Evolutionary conservation across 2,329 filamentous ascomycete genomes (phyloP).

Genomic region (Fusarium newnesense): DNA sequence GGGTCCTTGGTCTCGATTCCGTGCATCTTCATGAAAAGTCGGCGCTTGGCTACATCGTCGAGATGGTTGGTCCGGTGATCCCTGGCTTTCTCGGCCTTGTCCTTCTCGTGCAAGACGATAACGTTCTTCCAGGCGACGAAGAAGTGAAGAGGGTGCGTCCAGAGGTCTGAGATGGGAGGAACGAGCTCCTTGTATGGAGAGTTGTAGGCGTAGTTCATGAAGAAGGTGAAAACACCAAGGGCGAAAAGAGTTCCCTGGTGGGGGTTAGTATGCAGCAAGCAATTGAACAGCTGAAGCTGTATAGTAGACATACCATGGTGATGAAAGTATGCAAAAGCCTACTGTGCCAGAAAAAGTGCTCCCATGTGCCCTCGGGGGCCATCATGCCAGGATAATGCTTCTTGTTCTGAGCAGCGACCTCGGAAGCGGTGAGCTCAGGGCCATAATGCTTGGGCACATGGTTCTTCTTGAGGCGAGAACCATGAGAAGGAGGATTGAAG

Average conservation of each 20-base stretch:
- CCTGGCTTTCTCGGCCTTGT: conserved; percentile 73
- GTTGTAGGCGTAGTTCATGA: conserved; percentile 79
- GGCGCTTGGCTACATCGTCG: conserved; percentile 89
- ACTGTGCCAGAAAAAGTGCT: conserved; percentile 86
- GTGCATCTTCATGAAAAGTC: conserved; percentile 86
- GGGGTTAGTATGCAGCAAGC: conserved; percentile 2
- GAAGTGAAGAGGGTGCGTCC: conserved; percentile 76
- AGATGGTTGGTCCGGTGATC: conserved; percentile 78
- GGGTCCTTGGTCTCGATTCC: conserved; percentile 75
- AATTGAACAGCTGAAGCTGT: not conserved
- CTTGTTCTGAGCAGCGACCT: conserved; percentile 72
- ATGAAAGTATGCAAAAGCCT: conserved; percentile 82
- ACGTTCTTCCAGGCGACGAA: conserved; percentile 74
- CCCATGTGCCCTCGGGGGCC: conserved; percentile 82
- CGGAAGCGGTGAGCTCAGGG: conserved; percentile 72
- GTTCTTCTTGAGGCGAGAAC: conserved; percentile 70
- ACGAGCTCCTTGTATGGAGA: conserved; percentile 85
- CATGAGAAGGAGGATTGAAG: conserved; percentile 93
- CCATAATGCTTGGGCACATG: conserved; percentile 76
- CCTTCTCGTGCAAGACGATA: conserved; percentile 78
- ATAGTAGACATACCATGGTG: conserved; percentile 72
- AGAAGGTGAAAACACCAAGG: conserved; percentile 78
- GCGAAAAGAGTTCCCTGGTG: conserved; percentile 71
- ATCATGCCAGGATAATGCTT: conserved; percentile 90
- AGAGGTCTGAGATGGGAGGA: conserved; percentile 74